Base-by-base conservation (phyloP, 2,329 filamentous ascomycete genomes). In the Rhynchosporium graminicola region DNA sequence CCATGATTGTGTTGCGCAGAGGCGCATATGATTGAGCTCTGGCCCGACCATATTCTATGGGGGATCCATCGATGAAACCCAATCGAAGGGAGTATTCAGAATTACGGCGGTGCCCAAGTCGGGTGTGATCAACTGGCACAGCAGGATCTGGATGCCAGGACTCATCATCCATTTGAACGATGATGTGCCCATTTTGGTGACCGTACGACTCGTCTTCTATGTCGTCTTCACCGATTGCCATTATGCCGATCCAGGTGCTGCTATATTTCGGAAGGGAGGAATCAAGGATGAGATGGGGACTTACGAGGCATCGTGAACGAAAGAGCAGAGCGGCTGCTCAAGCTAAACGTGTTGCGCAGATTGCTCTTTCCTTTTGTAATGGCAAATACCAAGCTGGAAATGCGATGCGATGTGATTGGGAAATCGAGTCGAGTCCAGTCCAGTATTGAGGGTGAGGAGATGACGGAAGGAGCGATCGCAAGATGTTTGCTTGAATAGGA, bases 291-390 rank as follows among this genome's bases (percentile, higher is more conserved):
- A 52, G 48, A 52, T 58, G 43, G 36, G 31, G 36, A 68, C 68
- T 68, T 67, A 69, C 68, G 57, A 68, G 68, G 66, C 68, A 69
- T 69, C 40, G 36, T 67, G 63, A 31, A 20, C 33, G 9, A 29
- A 52, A 40, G 50, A n/a, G 33, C 33, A 40, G 50, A n/a, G 33
- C 33, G 26, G 50, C 6, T 4, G 33, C n/a, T 40, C 50, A 40
- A 51, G 50, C 50, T 54, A 40, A n/a, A 13, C 33, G 10, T 28
- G 55, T 45, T 57, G 46, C 43, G 31, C 33, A 63, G 28, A 47
- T 26, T n/a, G 56, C 33, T 48, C 56, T 50, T 58, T 29, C 56
- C 43, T 1, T 43, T 46, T 36, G 40, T 20, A 13, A 20, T 20
- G 43, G 54, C 36, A 20, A 29, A n/a, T 40, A 31, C 50, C 4